Conservation (phyloP, 2,329 filamentous ascomycete genomes). For the Sclerotinia minor region DNA sequence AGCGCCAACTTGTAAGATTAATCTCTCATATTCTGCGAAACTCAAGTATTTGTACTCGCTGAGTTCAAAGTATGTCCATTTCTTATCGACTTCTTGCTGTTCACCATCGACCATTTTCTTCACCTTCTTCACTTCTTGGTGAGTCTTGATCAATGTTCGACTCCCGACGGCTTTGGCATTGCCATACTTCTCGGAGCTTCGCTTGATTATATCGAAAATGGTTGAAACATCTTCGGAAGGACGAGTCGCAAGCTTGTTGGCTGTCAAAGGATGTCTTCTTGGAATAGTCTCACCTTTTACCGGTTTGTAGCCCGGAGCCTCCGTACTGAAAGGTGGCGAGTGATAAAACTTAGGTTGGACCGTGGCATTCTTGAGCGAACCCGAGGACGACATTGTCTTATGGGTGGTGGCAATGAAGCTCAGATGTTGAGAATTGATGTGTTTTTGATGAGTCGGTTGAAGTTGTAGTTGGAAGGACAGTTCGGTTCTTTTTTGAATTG, state of each 20-base stretch:
- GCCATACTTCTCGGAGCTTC: constrained; percentile 62
- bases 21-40: constrained; percentile 73
- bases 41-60: constrained; percentile 73
- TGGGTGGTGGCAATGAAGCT: constrained; percentile 1
- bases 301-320: constrained; percentile 57
- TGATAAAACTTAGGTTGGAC: constrained; percentile 39
- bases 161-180: constrained; percentile 65
- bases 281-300: constrained; percentile 70
- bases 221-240: constrained; percentile 50
- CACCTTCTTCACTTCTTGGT: constrained; percentile 80
- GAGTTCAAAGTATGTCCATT: constrained; percentile 84
- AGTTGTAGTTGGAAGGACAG: background rate
- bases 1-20: constrained; percentile 64
- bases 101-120: constrained; percentile 82
- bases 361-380: constrained; percentile 38
- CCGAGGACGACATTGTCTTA: constrained; percentile 1
- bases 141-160: constrained; percentile 70
- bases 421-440: background rate
- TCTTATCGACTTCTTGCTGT: constrained; percentile 77
- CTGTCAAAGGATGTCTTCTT: constrained; percentile 57
- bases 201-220: constrained; percentile 62
- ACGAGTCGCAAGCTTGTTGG: constrained; percentile 55
- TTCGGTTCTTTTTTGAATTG: background rate
- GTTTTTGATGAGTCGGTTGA: background rate
- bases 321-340: constrained; percentile 61